A percentile compares a stretch with the other conserved stretches of the same genome.
phyloP scores from a whole-genome alignment of 2,329 filamentous ascomycete genomes.

The Coleophoma cylindrospora region DNA sequence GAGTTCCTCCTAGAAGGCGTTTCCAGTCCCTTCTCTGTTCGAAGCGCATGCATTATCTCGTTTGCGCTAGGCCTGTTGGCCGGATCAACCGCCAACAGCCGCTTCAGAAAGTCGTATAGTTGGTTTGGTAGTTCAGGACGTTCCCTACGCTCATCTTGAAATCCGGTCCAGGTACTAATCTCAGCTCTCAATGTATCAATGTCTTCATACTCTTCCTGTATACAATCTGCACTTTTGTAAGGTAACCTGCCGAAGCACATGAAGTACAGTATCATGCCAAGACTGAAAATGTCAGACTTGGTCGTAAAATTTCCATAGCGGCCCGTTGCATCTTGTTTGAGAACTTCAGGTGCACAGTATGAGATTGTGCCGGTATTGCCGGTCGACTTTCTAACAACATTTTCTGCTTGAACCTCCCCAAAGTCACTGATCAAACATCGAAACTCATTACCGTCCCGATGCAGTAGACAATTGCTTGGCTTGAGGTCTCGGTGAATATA shows the following conservation, averaged over 20 bases:
- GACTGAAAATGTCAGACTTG: constrained; percentile 96
- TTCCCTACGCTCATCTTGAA: constrained; percentile 69
- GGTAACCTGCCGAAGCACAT: constrained; percentile 91
- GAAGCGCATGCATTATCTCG: constrained; percentile 60
- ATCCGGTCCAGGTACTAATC: constrained; percentile 83
- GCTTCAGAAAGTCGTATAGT: constrained; percentile 79
- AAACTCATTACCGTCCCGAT: constrained; percentile 64
- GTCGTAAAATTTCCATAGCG: constrained; percentile 89
- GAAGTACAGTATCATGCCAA: constrained; percentile 98
- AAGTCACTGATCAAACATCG: constrained; percentile 94
- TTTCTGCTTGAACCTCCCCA: constrained; percentile 87
- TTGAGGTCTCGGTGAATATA: constrained; percentile 97
- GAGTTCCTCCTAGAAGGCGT: constrained; percentile 17
- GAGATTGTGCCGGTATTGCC: constrained; percentile 95
- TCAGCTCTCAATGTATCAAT: constrained; percentile 79
- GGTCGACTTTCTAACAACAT: constrained; percentile 77
- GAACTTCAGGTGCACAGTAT: constrained; percentile 93
- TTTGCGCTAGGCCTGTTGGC: constrained; percentile 74
- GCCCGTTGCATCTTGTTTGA: constrained; percentile 64
- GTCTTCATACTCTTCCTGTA: constrained; percentile 90
- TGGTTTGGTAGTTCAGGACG: constrained; percentile 80
- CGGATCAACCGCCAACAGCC: constrained; percentile 73
- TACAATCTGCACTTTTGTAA: constrained; percentile 75
- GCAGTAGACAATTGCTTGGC: constrained; percentile 89
- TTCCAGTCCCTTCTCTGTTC: constrained; percentile 25